Conservation (phyloP, 1,139 yeast genomes). For the Geotrichum restrictum region DNA sequence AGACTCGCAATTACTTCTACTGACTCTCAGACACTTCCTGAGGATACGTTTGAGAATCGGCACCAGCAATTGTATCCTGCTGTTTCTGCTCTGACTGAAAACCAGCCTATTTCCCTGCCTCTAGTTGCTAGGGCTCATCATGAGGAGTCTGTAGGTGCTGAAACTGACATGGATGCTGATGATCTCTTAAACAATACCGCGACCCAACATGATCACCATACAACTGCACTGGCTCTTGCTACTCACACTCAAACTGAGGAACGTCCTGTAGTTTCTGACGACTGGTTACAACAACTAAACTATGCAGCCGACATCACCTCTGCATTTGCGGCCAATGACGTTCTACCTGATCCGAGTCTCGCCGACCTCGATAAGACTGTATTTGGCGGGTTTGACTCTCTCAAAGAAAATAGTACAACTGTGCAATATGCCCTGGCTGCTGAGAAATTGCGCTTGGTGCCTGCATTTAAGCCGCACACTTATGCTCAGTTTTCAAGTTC, state of each 20-base stretch:
- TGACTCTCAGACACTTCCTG: constrained; percentile 1
- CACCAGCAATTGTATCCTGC: neutral
- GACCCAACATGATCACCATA: neutral
- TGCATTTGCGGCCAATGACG: constrained; percentile 11
- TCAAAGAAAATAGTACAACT: constrained; percentile 24
- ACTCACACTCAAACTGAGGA: neutral
- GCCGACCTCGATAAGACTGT: constrained; percentile 49
- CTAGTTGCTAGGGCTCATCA: neutral
- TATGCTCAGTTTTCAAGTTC: constrained; percentile 27
- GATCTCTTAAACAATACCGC: neutral
- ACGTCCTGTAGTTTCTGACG: neutral
- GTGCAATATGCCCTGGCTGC: constrained; percentile 29
- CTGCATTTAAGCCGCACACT: constrained; percentile 22
- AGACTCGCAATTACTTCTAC: constrained; percentile 2
- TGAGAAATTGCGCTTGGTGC: constrained; percentile 28
- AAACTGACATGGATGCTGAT: constrained; percentile 3
- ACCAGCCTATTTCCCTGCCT: neutral
- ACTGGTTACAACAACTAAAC: constrained; percentile 18
- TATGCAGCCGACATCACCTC: constrained; percentile 13
- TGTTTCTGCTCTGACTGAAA: neutral
- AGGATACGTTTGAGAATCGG: constrained; percentile 9
- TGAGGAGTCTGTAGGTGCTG: constrained; percentile 1
- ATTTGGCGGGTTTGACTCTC: constrained; percentile 45
- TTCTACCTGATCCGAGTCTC: constrained; percentile 27
- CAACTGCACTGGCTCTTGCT: neutral